Conservation (phyloP, 805 yeast species). For the Myxozyma kluyveri region DNA sequence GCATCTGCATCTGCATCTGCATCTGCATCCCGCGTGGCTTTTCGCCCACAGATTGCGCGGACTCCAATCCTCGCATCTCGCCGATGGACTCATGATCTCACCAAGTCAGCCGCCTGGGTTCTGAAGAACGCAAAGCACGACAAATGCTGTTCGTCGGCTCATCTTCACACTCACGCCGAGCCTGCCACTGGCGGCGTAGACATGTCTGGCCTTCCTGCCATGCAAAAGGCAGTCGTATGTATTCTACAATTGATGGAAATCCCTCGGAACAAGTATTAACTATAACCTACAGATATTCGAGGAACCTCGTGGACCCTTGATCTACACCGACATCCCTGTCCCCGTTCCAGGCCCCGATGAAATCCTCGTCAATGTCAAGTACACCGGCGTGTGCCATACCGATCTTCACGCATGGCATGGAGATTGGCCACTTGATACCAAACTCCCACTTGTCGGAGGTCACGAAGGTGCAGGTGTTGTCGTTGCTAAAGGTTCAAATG, state of each 20-base stretch:
- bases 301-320: constrained; percentile 26
- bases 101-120: no score
- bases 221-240: not conserved
- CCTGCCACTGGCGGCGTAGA: no score
- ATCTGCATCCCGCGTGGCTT: not conserved
- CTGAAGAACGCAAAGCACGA: no score
- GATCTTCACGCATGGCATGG: constrained; percentile 94
- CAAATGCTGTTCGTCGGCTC: no score
- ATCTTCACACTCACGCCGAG: not conserved
- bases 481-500: constrained; percentile 69
- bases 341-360: constrained; percentile 77
- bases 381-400: constrained; percentile 92
- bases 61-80: not conserved
- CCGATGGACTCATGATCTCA: no score
- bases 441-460: constrained; percentile 78
- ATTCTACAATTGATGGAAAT: not conserved
- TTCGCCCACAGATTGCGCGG: not conserved
- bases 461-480: constrained; percentile 88
- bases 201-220: not conserved
- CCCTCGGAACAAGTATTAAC: not conserved
- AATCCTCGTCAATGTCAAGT: constrained; percentile 74
- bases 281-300: constrained; percentile 27
- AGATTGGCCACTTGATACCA: constrained; percentile 78
- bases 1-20: not conserved
- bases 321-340: constrained; percentile 72